phyloP scores from a whole-genome alignment of 2,329 filamentous ascomycete genomes.

The Orbilia ellipsospora region DNA sequence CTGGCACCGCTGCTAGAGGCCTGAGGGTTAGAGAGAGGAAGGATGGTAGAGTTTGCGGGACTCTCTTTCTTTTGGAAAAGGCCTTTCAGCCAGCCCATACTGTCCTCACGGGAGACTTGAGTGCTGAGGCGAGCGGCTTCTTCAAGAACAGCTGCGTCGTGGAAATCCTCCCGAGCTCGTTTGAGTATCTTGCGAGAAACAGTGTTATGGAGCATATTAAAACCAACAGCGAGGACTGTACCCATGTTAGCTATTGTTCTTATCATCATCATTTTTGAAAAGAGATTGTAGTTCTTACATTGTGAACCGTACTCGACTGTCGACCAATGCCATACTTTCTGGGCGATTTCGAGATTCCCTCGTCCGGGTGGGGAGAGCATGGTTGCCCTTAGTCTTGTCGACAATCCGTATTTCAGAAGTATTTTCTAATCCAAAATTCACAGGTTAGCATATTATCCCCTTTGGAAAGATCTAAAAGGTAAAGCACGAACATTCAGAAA shows the following conservation, averaged over 20 bases:
- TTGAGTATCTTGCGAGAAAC: constrained; percentile 54
- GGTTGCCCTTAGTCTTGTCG: constrained; percentile 48
- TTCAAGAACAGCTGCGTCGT: constrained; percentile 49
- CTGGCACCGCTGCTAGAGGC: constrained; percentile 54
- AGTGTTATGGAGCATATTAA: constrained; percentile 66
- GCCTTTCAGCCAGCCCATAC: constrained; percentile 29
- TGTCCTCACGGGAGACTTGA: constrained; percentile 29
- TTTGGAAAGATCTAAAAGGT: background rate
- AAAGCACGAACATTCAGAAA: constrained; percentile 43
- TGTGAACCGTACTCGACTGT: constrained; percentile 67
- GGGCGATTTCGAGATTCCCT: constrained; percentile 61
- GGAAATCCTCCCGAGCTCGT: constrained; percentile 41
- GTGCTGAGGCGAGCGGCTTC: constrained; percentile 39
- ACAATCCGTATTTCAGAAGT: constrained; percentile 42
- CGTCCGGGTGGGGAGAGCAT: constrained; percentile 48
- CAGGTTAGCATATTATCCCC: background rate
- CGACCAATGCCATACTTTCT: constrained; percentile 69
- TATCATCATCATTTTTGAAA: background rate
- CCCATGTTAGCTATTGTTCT: constrained; percentile 39
- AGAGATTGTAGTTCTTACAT: constrained; percentile 61
- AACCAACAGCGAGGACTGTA: constrained; percentile 66
- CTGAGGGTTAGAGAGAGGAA: constrained; percentile 30
- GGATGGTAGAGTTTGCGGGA: constrained; percentile 41
- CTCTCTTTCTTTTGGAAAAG: constrained; percentile 30
- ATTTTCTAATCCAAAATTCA: constrained; percentile 32